phyloP scores from a whole-genome alignment of 148 eudicot species.

The Silene latifolia region DNA sequence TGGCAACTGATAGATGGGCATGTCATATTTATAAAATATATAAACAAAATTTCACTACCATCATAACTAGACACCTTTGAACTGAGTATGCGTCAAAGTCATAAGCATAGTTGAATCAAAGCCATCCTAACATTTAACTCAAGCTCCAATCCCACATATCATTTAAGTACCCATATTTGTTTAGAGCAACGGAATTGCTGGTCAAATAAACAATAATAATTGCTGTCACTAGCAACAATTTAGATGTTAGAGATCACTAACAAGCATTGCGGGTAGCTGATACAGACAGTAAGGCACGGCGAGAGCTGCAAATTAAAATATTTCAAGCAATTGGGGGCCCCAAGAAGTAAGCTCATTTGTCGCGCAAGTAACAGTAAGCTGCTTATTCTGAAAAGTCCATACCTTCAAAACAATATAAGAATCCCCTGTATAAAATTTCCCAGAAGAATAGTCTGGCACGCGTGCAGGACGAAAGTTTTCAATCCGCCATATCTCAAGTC shows the following conservation, averaged over 20 bases:
- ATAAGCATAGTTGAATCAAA: no score
- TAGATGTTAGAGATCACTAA: no score
- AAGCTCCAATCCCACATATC: no score
- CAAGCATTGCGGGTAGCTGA: not conserved
- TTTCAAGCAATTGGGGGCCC: not conserved
- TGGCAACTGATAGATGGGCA: no score
- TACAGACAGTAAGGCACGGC: not conserved
- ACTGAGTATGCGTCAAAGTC: no score
- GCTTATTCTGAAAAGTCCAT: conserved; percentile 6
- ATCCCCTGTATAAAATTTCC: conserved; percentile 81
- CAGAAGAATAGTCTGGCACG: conserved; percentile 56
- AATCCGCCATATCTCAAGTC: conserved; percentile 92
- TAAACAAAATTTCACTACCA: no score
- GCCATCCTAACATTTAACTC: no score
- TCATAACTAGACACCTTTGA: no score
- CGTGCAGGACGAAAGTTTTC: conserved; percentile 70
- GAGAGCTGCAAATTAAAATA: not conserved
- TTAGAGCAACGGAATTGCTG: not conserved
- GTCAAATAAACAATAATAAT: no score
- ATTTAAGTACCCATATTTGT: not conserved
- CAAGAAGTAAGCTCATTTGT: not conserved
- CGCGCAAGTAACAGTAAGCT: not conserved
- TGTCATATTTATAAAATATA: no score
- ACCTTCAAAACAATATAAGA: conserved; percentile 87
- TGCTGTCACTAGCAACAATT: no score